Conservation (phyloP, 495 filamentous ascomycete species). For the Thermothielavioides terrestris region DNA sequence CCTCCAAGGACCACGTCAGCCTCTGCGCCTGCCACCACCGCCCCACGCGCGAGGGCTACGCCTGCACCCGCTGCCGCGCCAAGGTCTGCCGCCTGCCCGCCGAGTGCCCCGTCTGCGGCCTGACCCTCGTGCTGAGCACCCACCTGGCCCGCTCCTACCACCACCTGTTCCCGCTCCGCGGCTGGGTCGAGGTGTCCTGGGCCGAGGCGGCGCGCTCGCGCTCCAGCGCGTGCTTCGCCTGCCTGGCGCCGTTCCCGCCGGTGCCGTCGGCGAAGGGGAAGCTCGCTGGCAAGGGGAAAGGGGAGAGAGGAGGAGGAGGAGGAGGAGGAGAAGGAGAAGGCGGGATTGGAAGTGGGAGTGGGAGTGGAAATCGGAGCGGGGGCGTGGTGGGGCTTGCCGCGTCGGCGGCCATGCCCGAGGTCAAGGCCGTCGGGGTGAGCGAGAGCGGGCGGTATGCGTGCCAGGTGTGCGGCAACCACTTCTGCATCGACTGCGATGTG, state of each 20-base stretch:
- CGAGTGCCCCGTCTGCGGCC: slow-evolving; percentile 80
- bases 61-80: slow-evolving; percentile 77
- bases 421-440: slow-evolving; percentile 53
- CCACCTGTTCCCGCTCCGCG: slow-evolving; percentile 84
- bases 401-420: background rate
- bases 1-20: slow-evolving; percentile 51
- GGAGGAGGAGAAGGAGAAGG: slow-evolving; percentile 5
- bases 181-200: slow-evolving; percentile 90
- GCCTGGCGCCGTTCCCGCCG: slow-evolving; percentile 44
- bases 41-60: slow-evolving; percentile 78
- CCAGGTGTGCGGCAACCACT: slow-evolving; percentile 72
- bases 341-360: too few relatives aligned
- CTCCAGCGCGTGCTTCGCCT: slow-evolving; percentile 48
- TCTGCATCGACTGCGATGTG: slow-evolving; percentile 96
- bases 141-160: slow-evolving; percentile 93
- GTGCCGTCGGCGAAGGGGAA: slow-evolving; percentile 2
- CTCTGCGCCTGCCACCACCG: slow-evolving; percentile 88
- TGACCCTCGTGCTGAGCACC: slow-evolving; percentile 93
- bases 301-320: background rate
- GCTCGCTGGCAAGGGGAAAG: background rate
- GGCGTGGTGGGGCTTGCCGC: background rate
- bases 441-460: slow-evolving; percentile 85
- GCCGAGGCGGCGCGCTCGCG: slow-evolving; percentile 46
- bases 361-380: too few relatives aligned
- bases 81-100: slow-evolving; percentile 91